Base-by-base conservation (phyloP, 108 stramenopile species). In the Nannochloropsis salina region DNA sequence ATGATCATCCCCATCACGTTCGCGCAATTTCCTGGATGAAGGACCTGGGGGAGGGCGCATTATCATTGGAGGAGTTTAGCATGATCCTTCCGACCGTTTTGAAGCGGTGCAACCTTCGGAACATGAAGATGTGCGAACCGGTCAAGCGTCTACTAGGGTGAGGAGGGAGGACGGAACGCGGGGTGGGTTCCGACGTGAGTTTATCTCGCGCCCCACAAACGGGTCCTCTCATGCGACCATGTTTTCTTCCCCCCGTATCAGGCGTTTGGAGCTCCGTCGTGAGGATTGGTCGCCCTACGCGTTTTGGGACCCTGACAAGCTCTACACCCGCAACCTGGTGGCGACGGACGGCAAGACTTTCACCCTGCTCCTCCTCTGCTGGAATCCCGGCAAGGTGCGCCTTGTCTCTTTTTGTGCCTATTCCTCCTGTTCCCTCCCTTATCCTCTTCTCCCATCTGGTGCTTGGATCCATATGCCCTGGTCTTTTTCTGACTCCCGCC, bases 311-410 rank as follows among this genome's bases (percentile, higher is more conserved):
- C 1, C 85, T 1, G 81, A 80, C 6, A 91, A 91, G 74, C 86
- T 93, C 31, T 96, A 96, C 85, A 96, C 95, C 1, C 89, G 96
- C 51, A 96, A 96, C 85, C 86, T 96, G 47, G 89, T 96, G 84
- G 90, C 94, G 1, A 94, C 95, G 8, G 96, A 96, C 85, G 41
- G 92, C 51, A 84, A 93, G 89, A 91, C 91, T 0, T 96, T 92
- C 88, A 94, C 95, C 3, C 85, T 95, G 80, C 90, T 96, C 51
- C 84, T 96, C 45, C 80, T 96, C 21, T 96, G 96, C 90, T 96
- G 96, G 96, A 95, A 93, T 89, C 91, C 95, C 21, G 91, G 84
- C 41, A 74, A 74, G 61, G 61, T 74, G n/a, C 2, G 61, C n/a
- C n/a, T 51, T 74, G 61, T 88, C 91, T 83, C 90, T 89, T 83